Conservation (phyloP, 305 asterid genomes). For the Plantago lanceolata region DNA sequence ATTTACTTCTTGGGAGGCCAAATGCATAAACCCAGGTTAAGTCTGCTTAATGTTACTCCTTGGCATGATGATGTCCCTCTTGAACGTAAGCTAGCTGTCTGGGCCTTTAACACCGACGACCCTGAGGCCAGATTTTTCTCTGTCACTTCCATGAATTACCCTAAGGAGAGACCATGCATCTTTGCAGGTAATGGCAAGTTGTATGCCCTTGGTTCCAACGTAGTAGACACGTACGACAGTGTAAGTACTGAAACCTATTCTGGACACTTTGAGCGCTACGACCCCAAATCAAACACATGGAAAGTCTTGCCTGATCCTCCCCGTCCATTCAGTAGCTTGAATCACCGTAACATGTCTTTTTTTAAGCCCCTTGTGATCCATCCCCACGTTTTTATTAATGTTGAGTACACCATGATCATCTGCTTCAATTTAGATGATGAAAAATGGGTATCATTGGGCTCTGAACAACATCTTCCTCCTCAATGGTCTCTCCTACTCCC, state of each 20-base stretch:
- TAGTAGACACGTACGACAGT: too few species aligned
- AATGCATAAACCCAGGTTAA: background rate
- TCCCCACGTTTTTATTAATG: too few species aligned
- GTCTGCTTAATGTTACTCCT: too few species aligned
- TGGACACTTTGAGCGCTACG: background rate
- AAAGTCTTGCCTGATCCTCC: constrained; percentile 1
- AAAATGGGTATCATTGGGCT: background rate
- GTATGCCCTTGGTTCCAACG: background rate
- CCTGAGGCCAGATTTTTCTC: background rate
- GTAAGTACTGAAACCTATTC: background rate
- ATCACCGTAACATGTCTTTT: background rate
- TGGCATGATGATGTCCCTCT: too few species aligned
- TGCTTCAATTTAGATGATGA: background rate
- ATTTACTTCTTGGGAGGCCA: background rate
- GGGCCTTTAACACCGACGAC: background rate
- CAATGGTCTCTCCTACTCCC: too few species aligned
- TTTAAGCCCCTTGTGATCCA: too few species aligned
- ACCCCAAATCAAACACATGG: background rate
- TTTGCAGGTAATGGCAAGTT: background rate
- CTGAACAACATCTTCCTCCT: too few species aligned
- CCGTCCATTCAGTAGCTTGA: background rate
- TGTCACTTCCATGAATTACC: background rate
- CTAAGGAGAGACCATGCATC: background rate
- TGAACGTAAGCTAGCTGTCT: background rate
- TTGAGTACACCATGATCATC: too few species aligned